These are phyloP conservation scores for Hamigera avellanea DNA, from an alignment of 495 filamentous ascomycete genomes.

Conservation along the genomic window DNA sequence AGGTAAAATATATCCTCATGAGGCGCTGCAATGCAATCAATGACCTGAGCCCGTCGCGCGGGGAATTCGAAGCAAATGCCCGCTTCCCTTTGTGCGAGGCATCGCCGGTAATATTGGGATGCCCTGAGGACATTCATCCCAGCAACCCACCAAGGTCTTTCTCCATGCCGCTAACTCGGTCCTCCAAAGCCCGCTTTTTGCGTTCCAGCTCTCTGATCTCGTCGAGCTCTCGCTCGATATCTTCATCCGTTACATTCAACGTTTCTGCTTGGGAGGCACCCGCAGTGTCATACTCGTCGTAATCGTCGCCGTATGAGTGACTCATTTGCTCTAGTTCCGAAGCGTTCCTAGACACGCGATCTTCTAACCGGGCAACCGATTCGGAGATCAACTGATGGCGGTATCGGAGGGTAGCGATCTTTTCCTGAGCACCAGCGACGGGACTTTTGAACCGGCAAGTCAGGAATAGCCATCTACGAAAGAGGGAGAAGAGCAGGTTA, in stretches of 20 bases:
- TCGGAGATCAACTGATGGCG: slow-evolving; percentile 61
- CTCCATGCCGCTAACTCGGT: slow-evolving; percentile 68
- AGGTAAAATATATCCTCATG: too few relatives aligned
- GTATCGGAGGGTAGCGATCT: slow-evolving; percentile 58
- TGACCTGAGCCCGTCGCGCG: too few relatives aligned
- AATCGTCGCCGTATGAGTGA: slow-evolving; percentile 29
- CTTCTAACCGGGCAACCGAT: slow-evolving; percentile 70
- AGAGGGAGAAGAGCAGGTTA: not conserved
- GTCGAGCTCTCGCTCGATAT: slow-evolving; percentile 64
- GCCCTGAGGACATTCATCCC: slow-evolving; percentile 22
- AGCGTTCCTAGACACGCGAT: slow-evolving; percentile 64
- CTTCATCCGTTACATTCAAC: slow-evolving; percentile 55
- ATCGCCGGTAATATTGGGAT: too few relatives aligned
- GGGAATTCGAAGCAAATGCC: too few relatives aligned
- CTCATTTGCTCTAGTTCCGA: slow-evolving; percentile 67
- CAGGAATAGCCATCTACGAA: not conserved
- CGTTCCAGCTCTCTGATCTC: slow-evolving; percentile 66
- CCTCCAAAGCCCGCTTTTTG: slow-evolving; percentile 67
- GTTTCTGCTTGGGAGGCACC: slow-evolving; percentile 35
- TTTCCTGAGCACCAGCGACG: slow-evolving; percentile 70
- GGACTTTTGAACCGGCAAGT: slow-evolving; percentile 32
- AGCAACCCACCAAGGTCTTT: slow-evolving; percentile 61
- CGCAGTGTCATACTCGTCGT: slow-evolving; percentile 18
- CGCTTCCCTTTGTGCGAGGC: too few relatives aligned
- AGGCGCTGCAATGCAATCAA: too few relatives aligned